Percentiles rank a stretch among this genome's conserved stretches.
phyloP scores from a whole-genome alignment of 1,139 yeast species.

The Saccharomyces uvarum region DNA sequence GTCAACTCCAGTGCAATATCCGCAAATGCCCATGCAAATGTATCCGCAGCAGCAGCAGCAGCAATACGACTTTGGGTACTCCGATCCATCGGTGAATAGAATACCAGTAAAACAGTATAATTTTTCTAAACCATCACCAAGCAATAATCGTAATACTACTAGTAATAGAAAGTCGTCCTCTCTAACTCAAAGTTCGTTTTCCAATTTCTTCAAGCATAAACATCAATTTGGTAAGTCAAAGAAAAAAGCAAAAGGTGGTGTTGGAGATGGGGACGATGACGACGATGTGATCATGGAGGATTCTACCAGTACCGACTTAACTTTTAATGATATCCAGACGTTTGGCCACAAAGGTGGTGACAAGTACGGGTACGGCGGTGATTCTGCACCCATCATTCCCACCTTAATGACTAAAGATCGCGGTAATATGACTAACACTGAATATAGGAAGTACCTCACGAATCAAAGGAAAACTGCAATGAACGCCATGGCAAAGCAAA shows the following conservation, averaged over 20 bases:
- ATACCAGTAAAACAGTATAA: neutral
- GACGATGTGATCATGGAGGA: constrained; percentile 46
- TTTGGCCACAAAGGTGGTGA: constrained; percentile 54
- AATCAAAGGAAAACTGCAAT: constrained; percentile 56
- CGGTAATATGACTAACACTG: constrained; percentile 40
- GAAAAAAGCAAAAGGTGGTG: constrained; percentile 8
- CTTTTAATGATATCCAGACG: constrained; percentile 58
- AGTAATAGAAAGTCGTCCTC: constrained; percentile 15
- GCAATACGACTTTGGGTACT: constrained; percentile 12
- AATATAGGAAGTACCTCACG: constrained; percentile 62
- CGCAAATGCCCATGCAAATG: constrained; percentile 15
- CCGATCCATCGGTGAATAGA: neutral
- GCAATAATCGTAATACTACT: constrained; percentile 1
- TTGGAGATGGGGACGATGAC: constrained; percentile 38
- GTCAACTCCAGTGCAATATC: constrained; percentile 15
- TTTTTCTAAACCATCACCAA: constrained; percentile 7
- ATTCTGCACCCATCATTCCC: constrained; percentile 69
- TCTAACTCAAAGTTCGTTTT: constrained; percentile 19
- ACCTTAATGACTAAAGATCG: constrained; percentile 38
- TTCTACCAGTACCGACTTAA: constrained; percentile 39
- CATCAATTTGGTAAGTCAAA: constrained; percentile 12
- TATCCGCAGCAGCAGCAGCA: constrained; percentile 11
- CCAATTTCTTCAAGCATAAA: constrained; percentile 23
- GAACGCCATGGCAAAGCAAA: constrained; percentile 38
- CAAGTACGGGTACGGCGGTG: constrained; percentile 45